Evolutionary conservation across 2,329 filamentous ascomycete genomes (phyloP), one percentile per base, ranked within the genome.

Genomic region (Talaromyces islandicus): DNA sequence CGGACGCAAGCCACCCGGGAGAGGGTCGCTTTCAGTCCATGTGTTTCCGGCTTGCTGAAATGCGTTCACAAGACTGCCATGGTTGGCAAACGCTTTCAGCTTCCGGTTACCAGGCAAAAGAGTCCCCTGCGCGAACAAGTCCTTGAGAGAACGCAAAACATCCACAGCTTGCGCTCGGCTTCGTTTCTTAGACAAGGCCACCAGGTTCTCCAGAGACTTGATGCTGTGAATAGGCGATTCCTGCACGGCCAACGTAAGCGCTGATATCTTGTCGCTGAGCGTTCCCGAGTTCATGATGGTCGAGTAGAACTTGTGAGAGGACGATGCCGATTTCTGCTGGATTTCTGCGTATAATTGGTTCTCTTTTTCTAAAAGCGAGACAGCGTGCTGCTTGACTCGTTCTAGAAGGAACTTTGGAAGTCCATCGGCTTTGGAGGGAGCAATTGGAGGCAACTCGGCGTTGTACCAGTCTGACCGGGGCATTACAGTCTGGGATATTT

Each of bases 251-350:
- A 99, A 81, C 4, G 94, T 99, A 69, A 99, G 80, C 3, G 94
- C 95, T 2, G 94, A 99, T 50, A 97, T 89, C 74, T 97, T 97
- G 74, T 99, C 94, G 59, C 92, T 95, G 67, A 97, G 85, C 10
- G 95, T 99, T 80, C 94, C 94, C 1, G 92, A 95, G 10, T 91
- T 81, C 90, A 97, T 97, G 73, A 99, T 97, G 19, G 92, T 96
- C 1, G 92, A 91, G 81, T 97, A 88, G 80, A 99, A 99, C 73
- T 92, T 96, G 75, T 95, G 90, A 46, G 92, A 93, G 2, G 93
- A 94, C 27, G 91, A 91, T 56, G 90, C 86, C 7, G 90, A 86
- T 59, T 89, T 79, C 66, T 91, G 81, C 65, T 91, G 83, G 46
- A 83, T 88, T 27, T 86, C 84, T 59, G 83, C 82, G 76, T 97